Conservation (phyloP, 805 yeast genomes). For the Starmerella stigmatis region DNA sequence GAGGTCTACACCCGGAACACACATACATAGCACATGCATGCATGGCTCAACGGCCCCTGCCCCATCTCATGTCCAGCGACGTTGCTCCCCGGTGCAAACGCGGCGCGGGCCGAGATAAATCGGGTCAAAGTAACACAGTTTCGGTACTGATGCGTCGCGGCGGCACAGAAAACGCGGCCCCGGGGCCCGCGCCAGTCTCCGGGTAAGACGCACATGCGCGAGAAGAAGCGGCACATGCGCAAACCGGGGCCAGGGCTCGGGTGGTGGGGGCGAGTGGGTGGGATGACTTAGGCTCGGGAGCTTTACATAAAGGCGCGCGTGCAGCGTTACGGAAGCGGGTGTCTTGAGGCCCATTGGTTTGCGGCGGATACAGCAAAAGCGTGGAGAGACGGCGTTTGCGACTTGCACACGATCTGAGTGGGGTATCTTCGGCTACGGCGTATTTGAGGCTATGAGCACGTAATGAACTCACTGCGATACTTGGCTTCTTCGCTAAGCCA, state of each 20-base stretch:
- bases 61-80: too few relatives aligned
- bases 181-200: too few relatives aligned
- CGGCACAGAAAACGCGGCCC: too few relatives aligned
- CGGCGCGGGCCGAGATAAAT: too few relatives aligned
- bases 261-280: not conserved
- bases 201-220: constrained; percentile 3
- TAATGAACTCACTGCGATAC: constrained; percentile 18
- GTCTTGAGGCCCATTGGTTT: constrained; percentile 1
- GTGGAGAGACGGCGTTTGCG: not conserved
- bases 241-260: not conserved
- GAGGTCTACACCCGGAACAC: too few relatives aligned
- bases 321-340: not conserved
- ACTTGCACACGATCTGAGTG: not conserved
- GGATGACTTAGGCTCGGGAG: constrained; percentile 3
- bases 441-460: not conserved
- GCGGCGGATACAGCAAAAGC: not conserved
- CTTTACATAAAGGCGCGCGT: constrained; percentile 4
- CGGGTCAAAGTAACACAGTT: too few relatives aligned
- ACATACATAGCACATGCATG: too few relatives aligned
- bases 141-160: too few relatives aligned
- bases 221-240: not conserved
- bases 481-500: constrained; percentile 9
- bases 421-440: not conserved
- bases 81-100: too few relatives aligned
- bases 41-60: too few relatives aligned